phyloP scores from a whole-genome alignment of 306 rosid genomes.

The Quercus rubra region DNA sequence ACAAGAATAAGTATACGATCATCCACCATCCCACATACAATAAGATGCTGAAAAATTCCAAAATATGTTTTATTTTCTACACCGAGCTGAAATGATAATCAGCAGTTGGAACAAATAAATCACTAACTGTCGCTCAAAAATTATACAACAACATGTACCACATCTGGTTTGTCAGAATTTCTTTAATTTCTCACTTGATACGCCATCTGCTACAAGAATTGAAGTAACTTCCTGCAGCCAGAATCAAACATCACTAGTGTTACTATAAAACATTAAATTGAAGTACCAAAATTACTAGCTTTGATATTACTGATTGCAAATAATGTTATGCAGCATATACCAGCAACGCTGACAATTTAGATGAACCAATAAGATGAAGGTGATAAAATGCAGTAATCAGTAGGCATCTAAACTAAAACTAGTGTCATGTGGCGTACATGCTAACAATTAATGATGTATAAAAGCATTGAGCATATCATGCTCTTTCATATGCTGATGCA shows the following conservation, averaged over 20 bases:
- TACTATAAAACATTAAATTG: neutral
- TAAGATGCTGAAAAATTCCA: constrained; percentile 8
- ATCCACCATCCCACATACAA: too few relatives aligned
- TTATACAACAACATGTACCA: constrained; percentile 49
- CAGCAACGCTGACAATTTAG: too few relatives aligned
- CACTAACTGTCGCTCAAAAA: constrained; percentile 16
- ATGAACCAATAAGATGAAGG: too few relatives aligned
- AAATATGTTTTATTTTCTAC: constrained; percentile 33
- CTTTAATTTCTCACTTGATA: constrained; percentile 71
- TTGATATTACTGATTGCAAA: neutral
- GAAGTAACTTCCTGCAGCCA: constrained; percentile 80
- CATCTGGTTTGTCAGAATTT: constrained; percentile 52
- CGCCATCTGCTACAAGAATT: constrained; percentile 80
- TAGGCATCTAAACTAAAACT: too few relatives aligned
- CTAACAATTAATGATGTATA: too few relatives aligned
- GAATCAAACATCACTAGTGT: neutral
- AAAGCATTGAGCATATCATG: too few relatives aligned
- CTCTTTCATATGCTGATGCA: too few relatives aligned
- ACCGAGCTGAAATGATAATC: constrained; percentile 48
- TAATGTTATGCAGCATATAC: neutral
- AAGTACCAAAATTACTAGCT: neutral
- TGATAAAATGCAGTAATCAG: too few relatives aligned
- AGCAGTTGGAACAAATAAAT: constrained; percentile 43
- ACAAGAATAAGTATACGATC: too few relatives aligned
- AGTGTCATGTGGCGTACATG: too few relatives aligned